Base-by-base conservation (phyloP, 768 basidiomycete species). In the Leucocoprinus birnbaumii region DNA sequence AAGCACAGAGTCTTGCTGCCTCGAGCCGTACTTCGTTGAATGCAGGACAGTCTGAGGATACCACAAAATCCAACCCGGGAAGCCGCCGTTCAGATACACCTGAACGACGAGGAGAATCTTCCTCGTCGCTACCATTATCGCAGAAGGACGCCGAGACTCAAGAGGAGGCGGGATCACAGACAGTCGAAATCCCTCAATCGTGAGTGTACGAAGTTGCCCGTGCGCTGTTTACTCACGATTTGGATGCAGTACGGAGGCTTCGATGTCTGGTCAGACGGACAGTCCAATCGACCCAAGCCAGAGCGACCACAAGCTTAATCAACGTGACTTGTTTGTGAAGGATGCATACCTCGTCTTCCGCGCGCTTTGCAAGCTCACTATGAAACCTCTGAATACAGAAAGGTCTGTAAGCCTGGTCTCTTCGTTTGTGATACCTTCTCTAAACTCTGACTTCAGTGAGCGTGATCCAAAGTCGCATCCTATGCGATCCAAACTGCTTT, bases 301-400 rank as follows among this genome's bases (percentile, higher is more conserved):
- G 44, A 69, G 60, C 57, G 65, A 58, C 51, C 72, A 73, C 58
- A 80, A 79, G 49, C 74, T 94, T 53, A 84, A 85, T 18, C 76
- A 80, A n/a, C 85, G 90, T 50, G 96, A 99, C 61, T 72, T 98
- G 53, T 96, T 94, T 68, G 80, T 97, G 66, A 98, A 98, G 67
- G 97, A 99, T 65, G 94, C 97, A 0, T 99, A 98, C 76, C 80
- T 99, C 58, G 96, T 99, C 35, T 96, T 98, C 72, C 82, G 97
- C 44, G 95, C 97, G 0, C 76, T 99, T 10, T 98, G 97, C 76
- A 98, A 98, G 67, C 75, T 98, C 60, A 95, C 94, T 8, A 98
- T 98, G 95, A 98, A 98, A 68, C 91, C 95, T 10, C 74, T 99
- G 45, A 91, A 92, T 62, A 84, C 82, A 4, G 97, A 99, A 71